Evolutionary conservation across 805 yeast species (phyloP), one percentile per base, ranked within the genome.

Genomic region (Lachancea dasiensis): DNA sequence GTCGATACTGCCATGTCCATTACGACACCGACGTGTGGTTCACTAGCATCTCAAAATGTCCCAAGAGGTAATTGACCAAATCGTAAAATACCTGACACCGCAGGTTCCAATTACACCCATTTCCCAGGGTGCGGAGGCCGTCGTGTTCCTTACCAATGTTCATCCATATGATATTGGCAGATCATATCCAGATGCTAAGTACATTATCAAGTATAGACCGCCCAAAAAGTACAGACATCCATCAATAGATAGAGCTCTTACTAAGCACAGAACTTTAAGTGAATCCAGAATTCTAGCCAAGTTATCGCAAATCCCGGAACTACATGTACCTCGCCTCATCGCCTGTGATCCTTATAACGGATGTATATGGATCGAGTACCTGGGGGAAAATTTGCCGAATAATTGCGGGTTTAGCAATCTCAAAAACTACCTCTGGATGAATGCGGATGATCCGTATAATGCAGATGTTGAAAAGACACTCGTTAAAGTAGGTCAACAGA

Each of bases 101-200:
- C 65, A 70, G 28, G 64, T 80, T 5, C 75, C 78, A 0, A 54
- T 81, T 4, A 51, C 58, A 1, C 65, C 75, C 20, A 64, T 86
- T 2, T 83, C 94, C 0, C 96, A 86, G 54, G 96, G 96, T 18
- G 96, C 96, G 1, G 96, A 86, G 57, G 95, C 95, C 0, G 68
- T 86, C 8, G 87, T 86, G 2, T 84, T 83, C 58, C 56, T 66
- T 9, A 71, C 90, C 0, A 42, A 58, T 1, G 54, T 55, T 2
- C 95, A 86, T 58, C 95, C 95, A 18, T 86, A 81, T 53, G 52
- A 70, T 18, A 70, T 77, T 19, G 6, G 11, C 17, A 19, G 21
- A 11, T 4, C 19, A 8, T 20, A 11, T n/a, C 3, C 25, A 30
- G 25, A 30, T 11, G 23, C 24, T 17, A 58, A 64, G 38, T 81